Evolutionary conservation across 2,329 filamentous ascomycete genomes (phyloP), one percentile per base, ranked within the genome.

Genomic region (Sordariomycetes sp.): DNA sequence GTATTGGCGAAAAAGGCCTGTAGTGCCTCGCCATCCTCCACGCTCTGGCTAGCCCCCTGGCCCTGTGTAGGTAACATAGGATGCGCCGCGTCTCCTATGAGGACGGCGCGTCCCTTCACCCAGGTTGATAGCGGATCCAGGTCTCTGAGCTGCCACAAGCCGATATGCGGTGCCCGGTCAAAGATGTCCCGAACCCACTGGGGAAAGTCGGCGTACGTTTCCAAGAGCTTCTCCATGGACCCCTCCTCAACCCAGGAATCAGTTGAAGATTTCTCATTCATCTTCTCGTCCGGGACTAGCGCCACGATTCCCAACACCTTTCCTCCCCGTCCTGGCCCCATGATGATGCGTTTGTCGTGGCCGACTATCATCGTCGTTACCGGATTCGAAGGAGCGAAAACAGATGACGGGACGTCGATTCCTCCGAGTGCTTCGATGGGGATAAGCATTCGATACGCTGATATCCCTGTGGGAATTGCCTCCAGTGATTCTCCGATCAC

Each of bases 311-410:
- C 78, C 61, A 83, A 82, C 64, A 84, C 79, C 34, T 68, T 72
- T 59, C 84, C 80, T 0, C 81, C 80, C 60, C 86, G 82, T 0
- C 78, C 73, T 1, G 82, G 84, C 13, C 78, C 82, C 48, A 87
- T 68, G 68, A 87, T 87, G 72, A 86, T 86, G 58, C 86, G 79
- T 17, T 76, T 75, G 63, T 86, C 82, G 61, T 76, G 75, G 57
- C 78, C 76, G 34, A 87, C 76, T 0, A 83, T 77, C 63, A 87
- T 87, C 1, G 81, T 83, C 64, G 87, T 86, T 60, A 86, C 81
- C 62, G 87, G 84, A 3, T 81, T 74, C 64, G 80, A 79, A 58
- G 79, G 77, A n/a, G 84, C 83, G 55, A 86, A 84, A 79, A 81
- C 87, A 45, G 84, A 74, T 1, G 78, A 79, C 1, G 81, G 82